These are phyloP conservation scores for Hypoxylon subgilvum DNA, from an alignment of 495 filamentous ascomycete species.

Conservation along the genomic window DNA sequence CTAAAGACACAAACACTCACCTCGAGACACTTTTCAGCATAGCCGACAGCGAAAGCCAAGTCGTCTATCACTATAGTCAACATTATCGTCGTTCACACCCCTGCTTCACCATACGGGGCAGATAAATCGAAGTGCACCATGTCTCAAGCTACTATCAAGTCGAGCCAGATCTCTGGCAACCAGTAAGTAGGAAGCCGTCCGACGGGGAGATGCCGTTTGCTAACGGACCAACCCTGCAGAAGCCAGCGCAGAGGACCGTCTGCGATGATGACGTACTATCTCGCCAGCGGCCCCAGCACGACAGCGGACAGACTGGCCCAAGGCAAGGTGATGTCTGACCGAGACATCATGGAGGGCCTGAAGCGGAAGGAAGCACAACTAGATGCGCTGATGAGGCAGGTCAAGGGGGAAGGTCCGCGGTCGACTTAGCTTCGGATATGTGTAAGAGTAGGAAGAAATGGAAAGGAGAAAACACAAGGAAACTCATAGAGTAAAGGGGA, in stretches of 20 bases:
- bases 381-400: slow-evolving; percentile 20
- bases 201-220: neutral
- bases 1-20: neutral
- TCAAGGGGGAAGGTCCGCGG: slow-evolving; percentile 1
- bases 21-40: neutral
- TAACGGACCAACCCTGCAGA: neutral
- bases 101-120: neutral
- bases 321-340: slow-evolving; percentile 21
- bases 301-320: slow-evolving; percentile 35
- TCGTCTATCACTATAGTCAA: neutral
- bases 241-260: neutral
- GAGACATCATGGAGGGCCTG: slow-evolving; percentile 4
- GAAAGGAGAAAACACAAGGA: neutral
- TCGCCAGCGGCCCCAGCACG: slow-evolving; percentile 24
- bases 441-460: neutral
- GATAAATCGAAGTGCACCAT: neutral
- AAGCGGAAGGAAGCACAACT: slow-evolving; percentile 8
- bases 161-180: slow-evolving; percentile 9
- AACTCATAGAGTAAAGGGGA: neutral
- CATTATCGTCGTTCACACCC: neutral
- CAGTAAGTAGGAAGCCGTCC: slow-evolving; percentile 20
- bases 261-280: slow-evolving; percentile 33
- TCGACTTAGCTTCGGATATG: neutral
- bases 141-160: slow-evolving; percentile 15
- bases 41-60: neutral